phyloP scores from a whole-genome alignment of 78 protist species.

The Speleostelium caveatum region DNA sequence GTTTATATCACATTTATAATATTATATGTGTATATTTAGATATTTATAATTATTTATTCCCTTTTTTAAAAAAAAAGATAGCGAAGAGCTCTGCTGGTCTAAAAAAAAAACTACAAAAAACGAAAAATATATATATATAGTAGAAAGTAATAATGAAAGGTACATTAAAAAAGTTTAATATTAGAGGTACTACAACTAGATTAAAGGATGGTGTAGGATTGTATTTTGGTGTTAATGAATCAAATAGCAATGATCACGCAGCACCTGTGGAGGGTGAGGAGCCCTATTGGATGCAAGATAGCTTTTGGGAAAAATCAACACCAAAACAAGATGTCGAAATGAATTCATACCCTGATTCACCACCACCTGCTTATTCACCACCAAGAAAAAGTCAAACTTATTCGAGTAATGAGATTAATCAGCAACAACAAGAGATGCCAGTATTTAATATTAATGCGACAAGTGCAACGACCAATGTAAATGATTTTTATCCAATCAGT shows the following conservation, averaged over 20 bases:
- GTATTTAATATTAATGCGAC: not conserved
- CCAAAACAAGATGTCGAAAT: slow-evolving; percentile 50
- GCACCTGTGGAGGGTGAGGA: not conserved
- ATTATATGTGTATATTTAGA: no score
- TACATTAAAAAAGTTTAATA: slow-evolving; percentile 30
- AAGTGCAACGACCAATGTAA: not conserved
- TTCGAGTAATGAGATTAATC: not conserved
- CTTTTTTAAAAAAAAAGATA: no score
- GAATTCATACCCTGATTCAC: slow-evolving; percentile 42
- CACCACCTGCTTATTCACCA: slow-evolving; percentile 71
- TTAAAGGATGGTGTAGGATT: slow-evolving; percentile 71
- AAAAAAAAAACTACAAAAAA: no score
- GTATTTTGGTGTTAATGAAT: slow-evolving; percentile 42
- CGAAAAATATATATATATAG: no score
- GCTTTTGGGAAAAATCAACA: slow-evolving; percentile 78
- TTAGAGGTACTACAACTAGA: slow-evolving; percentile 60
- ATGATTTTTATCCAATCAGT: not conserved
- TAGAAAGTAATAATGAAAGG: no score
- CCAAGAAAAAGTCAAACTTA: not conserved
- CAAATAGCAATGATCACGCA: not conserved
- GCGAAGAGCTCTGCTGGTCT: no score
- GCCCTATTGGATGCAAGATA: slow-evolving; percentile 80
- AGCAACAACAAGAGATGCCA: not conserved
- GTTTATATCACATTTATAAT: no score
- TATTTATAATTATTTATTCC: no score